A percentile compares a stretch with the other conserved stretches of the same genome.
phyloP scores from a whole-genome alignment of 2,329 filamentous ascomycete species.

The Colletotrichum sublineola region DNA sequence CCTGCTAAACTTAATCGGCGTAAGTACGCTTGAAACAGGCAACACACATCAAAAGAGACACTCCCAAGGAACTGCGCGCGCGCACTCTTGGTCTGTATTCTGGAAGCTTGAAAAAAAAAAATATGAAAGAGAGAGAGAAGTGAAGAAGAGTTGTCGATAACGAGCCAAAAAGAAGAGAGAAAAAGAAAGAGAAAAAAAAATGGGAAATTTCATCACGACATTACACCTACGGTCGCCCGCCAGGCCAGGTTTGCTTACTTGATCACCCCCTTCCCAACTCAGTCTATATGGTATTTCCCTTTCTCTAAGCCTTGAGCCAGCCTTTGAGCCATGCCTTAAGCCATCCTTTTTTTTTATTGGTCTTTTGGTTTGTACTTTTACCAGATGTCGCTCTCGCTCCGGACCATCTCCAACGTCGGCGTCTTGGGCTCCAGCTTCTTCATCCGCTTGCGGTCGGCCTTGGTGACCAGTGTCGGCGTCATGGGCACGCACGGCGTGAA shows the following conservation, averaged over 20 bases:
- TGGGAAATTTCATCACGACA: conserved; percentile 31
- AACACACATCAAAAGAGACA: neutral
- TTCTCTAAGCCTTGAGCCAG: neutral
- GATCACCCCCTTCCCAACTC: neutral
- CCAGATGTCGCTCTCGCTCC: conserved; percentile 75
- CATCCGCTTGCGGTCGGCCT: conserved; percentile 77
- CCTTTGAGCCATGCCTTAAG: neutral
- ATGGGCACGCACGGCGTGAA: conserved; percentile 81
- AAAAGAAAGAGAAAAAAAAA: neutral
- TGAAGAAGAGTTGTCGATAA: neutral
- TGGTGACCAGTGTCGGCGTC: conserved; percentile 80
- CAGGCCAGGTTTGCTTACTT: conserved; percentile 15
- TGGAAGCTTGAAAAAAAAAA: neutral
- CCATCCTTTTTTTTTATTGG: neutral
- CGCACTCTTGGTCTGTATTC: neutral
- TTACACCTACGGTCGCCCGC: conserved; percentile 38
- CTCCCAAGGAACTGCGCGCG: conserved; percentile 7
- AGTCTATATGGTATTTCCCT: conserved; percentile 41
- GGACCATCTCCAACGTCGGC: conserved; percentile 73
- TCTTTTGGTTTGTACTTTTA: conserved; percentile 49
- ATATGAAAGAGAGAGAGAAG: neutral
- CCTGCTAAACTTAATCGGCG: neutral
- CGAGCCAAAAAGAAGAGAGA: neutral
- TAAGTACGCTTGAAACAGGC: neutral
- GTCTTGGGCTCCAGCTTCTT: conserved; percentile 74